Evolutionary conservation across 495 filamentous ascomycete genomes (phyloP), one percentile per base, ranked within the genome.

Genomic region (Poronia punctata): DNA sequence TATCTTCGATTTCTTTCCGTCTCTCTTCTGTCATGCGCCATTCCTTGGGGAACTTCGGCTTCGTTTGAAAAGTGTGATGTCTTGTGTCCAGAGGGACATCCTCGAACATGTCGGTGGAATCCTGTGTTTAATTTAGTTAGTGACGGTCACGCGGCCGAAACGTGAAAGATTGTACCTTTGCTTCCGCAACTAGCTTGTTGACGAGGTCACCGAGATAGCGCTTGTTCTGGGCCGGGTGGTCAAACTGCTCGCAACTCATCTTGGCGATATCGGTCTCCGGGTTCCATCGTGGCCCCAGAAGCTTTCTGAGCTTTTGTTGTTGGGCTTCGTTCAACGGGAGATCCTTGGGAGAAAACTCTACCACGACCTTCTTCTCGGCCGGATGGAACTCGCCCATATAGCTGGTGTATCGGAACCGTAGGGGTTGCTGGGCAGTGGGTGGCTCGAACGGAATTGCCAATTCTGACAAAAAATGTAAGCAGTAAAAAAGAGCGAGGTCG

Each of bases 381-480:
- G 93, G 89, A 62, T 97, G 93, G 37, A 79, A 61, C 62, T 98
- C 92, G 46, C 93, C 93, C 75, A 97, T 78, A 63, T 96, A 96
- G 32, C 80, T 85, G n/a, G 93, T 97, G 66, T 95, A 95, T 53
- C 92, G 82, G 74, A 96, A 98, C 46, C 92, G 82, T 35, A 98
- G 75, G 5, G 75, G 67, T 48, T 83, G 71, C 33, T 80, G 68
- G 32, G 64, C 59, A 32, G 76, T 59, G 9, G 88, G 86, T 3
- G 81, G 83, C 23, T 70, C 66, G 65, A 95, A 97, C 23, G 84
- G 79, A 61, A 82, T 83, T 35, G 84, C 82, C 27, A 94, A 72
- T 48, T 88, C 88, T 93, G 52, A 11, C 28, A 37, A 12, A 26
- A 6, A 42, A 15, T 18, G 46, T 69, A 37, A 68, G 57, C 35